Base-by-base conservation (phyloP, 176 grass and related monocot species). In the Saccharum officinarum region DNA sequence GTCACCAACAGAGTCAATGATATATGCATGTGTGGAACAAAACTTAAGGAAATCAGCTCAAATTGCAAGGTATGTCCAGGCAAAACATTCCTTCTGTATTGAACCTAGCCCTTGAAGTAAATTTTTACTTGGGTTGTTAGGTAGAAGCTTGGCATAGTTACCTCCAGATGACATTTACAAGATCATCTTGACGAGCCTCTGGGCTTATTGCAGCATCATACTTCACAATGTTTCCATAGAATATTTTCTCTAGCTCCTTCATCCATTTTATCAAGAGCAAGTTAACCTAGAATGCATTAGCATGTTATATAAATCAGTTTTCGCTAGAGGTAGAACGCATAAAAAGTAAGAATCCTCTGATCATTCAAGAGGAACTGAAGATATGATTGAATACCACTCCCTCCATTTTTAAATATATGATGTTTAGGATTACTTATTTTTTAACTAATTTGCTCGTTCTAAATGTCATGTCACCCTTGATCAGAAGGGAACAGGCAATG, bases 241-340 rank as follows among this genome's bases (percentile, higher is more conserved):
- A 99, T 99, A 99, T 99, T 85, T 94, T 99, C 82, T 99, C 97
- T 45, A 99, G 86, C 57, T 99, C 97, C 70, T 99, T 99, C 97
- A 99, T 96, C 97, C 97, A 96, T 86, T 92, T 99, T 92, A 22
- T 91, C 86, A 99, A 82, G 28, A 99, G 88, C 86, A 99, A 94
- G 46, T 99, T 96, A 71, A 99, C 97, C 97, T 99, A 87, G 67
- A 88, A 40, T 30, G 55, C 49, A 72, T 49, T 44, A 86, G 20
- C 36, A 25, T 68, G 75, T 68, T 25, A 78, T 33, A 55, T 16
- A 59, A n/a, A 18, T 31, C 5, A 67, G 75, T 40, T 90, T 68
- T 67, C 82, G 46, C 52, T 39, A 31, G 18, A 37, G 26, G 67
- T 71, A 79, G 28, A 40, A 83, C 60, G 36, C 67, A 86, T 15